Conservation (phyloP, 306 rosid species). For the Castanopsis chinensis region DNA sequence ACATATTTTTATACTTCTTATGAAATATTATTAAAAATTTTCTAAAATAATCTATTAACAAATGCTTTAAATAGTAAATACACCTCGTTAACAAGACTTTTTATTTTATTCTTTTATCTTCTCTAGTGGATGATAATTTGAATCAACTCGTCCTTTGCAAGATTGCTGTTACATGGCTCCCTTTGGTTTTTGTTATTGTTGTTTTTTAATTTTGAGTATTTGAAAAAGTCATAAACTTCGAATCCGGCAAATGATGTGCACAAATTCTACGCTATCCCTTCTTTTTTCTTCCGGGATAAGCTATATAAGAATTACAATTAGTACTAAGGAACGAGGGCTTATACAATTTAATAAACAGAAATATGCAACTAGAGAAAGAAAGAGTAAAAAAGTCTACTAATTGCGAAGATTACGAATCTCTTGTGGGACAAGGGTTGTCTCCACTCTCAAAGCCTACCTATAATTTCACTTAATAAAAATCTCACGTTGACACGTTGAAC, state of each 20-base stretch:
- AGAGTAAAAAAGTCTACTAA: slow-evolving; percentile 12
- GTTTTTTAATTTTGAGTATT: neutral
- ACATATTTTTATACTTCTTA: too few species aligned
- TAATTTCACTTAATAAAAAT: slow-evolving; percentile 5
- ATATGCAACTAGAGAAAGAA: neutral
- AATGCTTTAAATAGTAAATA: too few species aligned
- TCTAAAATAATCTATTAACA: too few species aligned
- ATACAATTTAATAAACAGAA: slow-evolving; percentile 1
- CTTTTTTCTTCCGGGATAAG: too few species aligned
- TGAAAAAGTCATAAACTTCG: neutral
- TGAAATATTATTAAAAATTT: too few species aligned
- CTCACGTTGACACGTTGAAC: slow-evolving; percentile 18
- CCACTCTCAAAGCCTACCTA: slow-evolving; percentile 20
- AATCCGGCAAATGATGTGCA: neutral
- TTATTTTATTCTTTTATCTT: too few species aligned
- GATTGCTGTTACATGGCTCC: neutral
- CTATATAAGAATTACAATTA: neutral
- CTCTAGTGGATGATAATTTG: too few species aligned
- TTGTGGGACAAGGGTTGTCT: slow-evolving; percentile 37
- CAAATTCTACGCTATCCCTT: too few species aligned
- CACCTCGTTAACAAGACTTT: too few species aligned
- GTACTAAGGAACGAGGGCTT: neutral
- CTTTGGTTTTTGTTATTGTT: neutral
- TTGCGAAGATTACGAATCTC: slow-evolving; percentile 47
- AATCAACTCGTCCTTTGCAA: too few species aligned